Conservation (phyloP, 1,139 yeast genomes). For the Suhomyces yuchorum region DNA sequence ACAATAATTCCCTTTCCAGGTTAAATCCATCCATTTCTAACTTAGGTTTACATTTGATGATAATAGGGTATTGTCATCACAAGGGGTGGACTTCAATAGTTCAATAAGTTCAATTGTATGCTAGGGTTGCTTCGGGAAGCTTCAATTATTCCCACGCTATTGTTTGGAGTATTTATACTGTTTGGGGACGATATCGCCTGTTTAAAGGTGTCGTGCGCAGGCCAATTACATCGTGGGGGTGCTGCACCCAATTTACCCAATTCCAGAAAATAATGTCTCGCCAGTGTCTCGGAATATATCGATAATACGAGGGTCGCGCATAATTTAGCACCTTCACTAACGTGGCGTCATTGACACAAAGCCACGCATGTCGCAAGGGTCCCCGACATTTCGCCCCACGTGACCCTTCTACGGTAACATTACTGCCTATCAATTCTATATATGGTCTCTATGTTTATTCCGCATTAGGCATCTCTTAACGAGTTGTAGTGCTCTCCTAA, state of each 20-base stretch:
- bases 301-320: slow-evolving; percentile 10
- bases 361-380: slow-evolving; percentile 3
- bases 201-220: slow-evolving; percentile 5
- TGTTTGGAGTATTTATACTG: slow-evolving; percentile 6
- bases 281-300: slow-evolving; percentile 8
- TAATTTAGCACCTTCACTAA: slow-evolving; percentile 4
- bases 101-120: neutral
- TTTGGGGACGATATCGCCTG: slow-evolving; percentile 3
- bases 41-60: neutral
- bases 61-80: slow-evolving; percentile 1
- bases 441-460: neutral
- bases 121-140: neutral
- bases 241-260: slow-evolving; percentile 1
- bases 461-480: slow-evolving; percentile 46
- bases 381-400: slow-evolving; percentile 5
- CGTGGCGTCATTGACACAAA: slow-evolving; percentile 6
- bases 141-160: neutral
- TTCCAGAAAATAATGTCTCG: slow-evolving; percentile 4
- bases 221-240: neutral
- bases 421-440: neutral
- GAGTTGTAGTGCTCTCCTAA: slow-evolving; percentile 96
- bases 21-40: slow-evolving; percentile 1
- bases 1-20: slow-evolving; percentile 4
- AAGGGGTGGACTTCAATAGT: neutral
- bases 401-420: neutral